Conservation (phyloP, 2,329 filamentous ascomycete genomes). For the Passalora sequoiae region DNA sequence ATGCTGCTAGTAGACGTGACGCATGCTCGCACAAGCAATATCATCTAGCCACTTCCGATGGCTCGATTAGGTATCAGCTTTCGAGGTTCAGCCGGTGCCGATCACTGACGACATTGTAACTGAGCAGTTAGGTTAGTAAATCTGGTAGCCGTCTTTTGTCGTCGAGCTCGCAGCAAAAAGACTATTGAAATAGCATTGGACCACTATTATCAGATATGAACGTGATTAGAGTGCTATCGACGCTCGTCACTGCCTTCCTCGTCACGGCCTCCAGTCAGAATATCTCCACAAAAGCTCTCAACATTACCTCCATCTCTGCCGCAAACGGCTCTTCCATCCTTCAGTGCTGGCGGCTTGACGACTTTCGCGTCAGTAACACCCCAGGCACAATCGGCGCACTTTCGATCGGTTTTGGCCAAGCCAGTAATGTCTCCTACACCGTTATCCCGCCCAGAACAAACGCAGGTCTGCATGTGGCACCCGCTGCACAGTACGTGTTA, state of each 20-base stretch:
- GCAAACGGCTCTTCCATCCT: conserved; percentile 10
- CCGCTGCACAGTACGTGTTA: conserved; percentile 11
- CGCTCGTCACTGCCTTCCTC: neutral
- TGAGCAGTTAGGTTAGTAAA: no score
- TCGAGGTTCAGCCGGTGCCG: no score
- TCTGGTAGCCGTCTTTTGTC: no score
- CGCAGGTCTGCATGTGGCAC: conserved; percentile 13
- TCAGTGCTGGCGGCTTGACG: conserved; percentile 15
- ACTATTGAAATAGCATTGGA: no score
- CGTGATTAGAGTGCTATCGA: no score
- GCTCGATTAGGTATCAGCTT: no score
- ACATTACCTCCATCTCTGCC: conserved; percentile 12
- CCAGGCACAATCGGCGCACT: conserved; percentile 10
- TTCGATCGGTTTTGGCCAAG: conserved; percentile 4
- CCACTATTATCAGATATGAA: no score
- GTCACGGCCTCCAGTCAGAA: neutral
- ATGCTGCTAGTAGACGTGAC: no score
- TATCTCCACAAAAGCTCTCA: conserved; percentile 7
- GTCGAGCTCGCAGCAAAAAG: no score
- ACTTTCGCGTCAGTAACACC: conserved; percentile 9
- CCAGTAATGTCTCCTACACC: conserved; percentile 9
- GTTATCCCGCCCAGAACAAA: conserved; percentile 10
- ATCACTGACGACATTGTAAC: no score
- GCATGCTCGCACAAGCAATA: no score
- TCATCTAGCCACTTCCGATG: no score